Conservation (phyloP, 805 yeast genomes). For the Candida ortonii region DNA sequence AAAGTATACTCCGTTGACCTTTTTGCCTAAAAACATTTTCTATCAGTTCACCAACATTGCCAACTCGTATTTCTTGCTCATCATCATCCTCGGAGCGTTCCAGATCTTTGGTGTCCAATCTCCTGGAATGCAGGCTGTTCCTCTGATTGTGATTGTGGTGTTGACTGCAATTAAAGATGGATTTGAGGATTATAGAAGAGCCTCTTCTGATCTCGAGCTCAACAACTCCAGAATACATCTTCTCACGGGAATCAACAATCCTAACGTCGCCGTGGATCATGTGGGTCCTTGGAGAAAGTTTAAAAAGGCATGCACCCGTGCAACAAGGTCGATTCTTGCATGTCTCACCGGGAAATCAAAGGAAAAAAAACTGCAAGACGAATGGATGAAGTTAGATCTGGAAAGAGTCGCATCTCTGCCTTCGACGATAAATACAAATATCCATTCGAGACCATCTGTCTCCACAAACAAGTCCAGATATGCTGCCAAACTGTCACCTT, state of each 20-base stretch:
- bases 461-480: conserved; percentile 17
- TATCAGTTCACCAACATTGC: conserved; percentile 60
- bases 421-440: conserved; percentile 11
- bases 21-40: conserved; percentile 53
- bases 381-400: conserved; percentile 7
- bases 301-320: conserved; percentile 51
- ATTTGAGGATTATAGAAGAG: conserved; percentile 70
- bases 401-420: conserved; percentile 14
- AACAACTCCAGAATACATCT: conserved; percentile 64
- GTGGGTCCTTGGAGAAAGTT: conserved; percentile 65
- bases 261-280: conserved; percentile 52
- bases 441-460: conserved; percentile 11
- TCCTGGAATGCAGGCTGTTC: conserved; percentile 77
- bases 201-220: conserved; percentile 60
- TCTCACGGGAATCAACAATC: conserved; percentile 51
- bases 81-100: conserved; percentile 58
- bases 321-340: conserved; percentile 13
- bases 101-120: conserved; percentile 69
- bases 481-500: conserved; percentile 19
- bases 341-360: conserved; percentile 13
- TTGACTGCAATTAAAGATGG: conserved; percentile 77
- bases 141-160: conserved; percentile 73
- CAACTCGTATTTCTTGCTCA: conserved; percentile 53
- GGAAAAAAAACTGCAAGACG: conserved; percentile 2
- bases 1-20: conserved; percentile 57